Base-by-base conservation (phyloP, 495 filamentous ascomycete species). In the Xylaria curta region DNA sequence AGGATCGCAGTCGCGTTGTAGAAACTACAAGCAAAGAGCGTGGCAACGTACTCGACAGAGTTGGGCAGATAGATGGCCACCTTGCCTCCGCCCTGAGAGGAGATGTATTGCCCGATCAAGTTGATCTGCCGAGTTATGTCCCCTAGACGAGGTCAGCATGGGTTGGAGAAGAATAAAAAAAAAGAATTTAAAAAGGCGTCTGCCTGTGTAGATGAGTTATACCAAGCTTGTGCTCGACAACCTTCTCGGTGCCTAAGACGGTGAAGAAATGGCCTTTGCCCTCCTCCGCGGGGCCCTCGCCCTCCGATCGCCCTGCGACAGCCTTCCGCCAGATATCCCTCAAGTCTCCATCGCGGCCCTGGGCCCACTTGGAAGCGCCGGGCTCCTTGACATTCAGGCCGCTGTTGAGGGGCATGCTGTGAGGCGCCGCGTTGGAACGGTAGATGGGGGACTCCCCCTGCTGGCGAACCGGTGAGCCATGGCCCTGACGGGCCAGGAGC, bases 31-130 rank as follows among this genome's bases (percentile, higher is more conserved):
- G 88, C 86, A 70, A 88, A 87, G 13, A 88, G 84, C 4, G 81
- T 78, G n/a, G 76, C 89, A 54, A 99, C 83, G 63, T 97, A 89
- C 81, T 98, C 96, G 76, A 97, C 85, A 58, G 94, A 97, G 83
- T 99, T 98, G 3, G 94, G 94, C 33, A 98, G 88, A 80, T 96
- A 97, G 73, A 99, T 87, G 31, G 94, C 96, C 33, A 98, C 92
- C 44, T 89, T 90, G 78, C 90, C 91, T n/a, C 87, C 91, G 19
- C 89, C 88, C 70, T 91, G 86, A 71, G 90, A 86, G 46, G 79
- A 74, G 54, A 98, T 82, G 73, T 94, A 86, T 72, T 89, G 85
- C 70, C 96, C 96, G 70, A 98, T 90, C 10, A 97, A 87, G 80
- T 92, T 93, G 77, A 98, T 97, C 80, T 97, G 91, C 69, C 90